A percentile compares a stretch with the other conserved stretches of the same genome.
These are phyloP conservation scores for Jamesozyma rosinii DNA, from an alignment of 805 yeast genomes.

Conservation along the genomic window DNA sequence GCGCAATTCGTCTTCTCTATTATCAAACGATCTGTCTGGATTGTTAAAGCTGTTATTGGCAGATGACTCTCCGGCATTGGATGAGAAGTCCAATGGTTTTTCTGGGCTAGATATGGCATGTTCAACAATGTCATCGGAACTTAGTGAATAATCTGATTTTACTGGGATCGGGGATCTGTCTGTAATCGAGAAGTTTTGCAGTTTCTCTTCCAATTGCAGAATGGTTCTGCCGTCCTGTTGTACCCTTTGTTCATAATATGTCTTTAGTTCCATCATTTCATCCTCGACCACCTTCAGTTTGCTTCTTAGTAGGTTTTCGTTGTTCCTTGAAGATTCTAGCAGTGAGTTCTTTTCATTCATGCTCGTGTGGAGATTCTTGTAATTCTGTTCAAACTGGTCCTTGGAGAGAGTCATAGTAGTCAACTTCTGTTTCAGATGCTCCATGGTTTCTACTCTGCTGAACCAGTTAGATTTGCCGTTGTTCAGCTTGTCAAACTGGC, in stretches of 20 bases:
- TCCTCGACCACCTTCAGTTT: not conserved
- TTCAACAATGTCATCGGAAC: not conserved
- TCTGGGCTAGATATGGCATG: not conserved
- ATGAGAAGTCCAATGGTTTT: not conserved
- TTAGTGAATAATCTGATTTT: not conserved
- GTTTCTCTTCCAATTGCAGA: not conserved
- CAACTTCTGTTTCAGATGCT: not conserved
- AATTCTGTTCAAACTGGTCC: not conserved
- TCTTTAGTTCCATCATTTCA: conserved; percentile 1
- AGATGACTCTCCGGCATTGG: not conserved
- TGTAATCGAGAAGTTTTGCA: not conserved
- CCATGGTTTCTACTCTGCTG: conserved; percentile 9
- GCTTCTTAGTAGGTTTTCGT: not conserved
- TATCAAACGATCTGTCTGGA: conserved; percentile 8
- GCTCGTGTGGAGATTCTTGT: not conserved
- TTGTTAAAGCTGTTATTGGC: conserved; percentile 2
- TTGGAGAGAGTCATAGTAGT: not conserved
- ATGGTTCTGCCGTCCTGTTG: not conserved
- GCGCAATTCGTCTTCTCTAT: conserved; percentile 23
- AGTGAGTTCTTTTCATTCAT: not conserved
- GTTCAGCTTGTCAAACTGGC: conserved; percentile 48
- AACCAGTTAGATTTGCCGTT: conserved; percentile 29
- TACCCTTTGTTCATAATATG: not conserved
- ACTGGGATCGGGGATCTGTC: not conserved
- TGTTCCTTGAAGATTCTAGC: not conserved